A percentile compares a stretch with the other conserved stretches of the same genome.
These are phyloP conservation scores for Ciborinia camelliae DNA, from an alignment of 2,329 filamentous ascomycete genomes.

Conservation along the genomic window DNA sequence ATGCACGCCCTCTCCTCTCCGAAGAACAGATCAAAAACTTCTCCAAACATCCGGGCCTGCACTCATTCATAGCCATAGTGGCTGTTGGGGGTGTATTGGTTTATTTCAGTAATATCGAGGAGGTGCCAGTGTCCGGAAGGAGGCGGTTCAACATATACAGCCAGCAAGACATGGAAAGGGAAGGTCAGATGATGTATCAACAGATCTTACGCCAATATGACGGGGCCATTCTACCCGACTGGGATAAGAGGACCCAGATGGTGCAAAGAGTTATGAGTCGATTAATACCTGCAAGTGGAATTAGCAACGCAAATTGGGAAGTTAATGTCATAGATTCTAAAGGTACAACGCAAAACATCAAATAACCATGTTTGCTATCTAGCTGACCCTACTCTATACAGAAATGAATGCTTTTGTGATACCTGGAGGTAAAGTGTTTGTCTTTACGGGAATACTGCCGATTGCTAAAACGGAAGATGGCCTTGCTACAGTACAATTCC, in stretches of 20 bases:
- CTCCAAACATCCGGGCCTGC: slow-evolving; percentile 38
- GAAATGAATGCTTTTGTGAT: slow-evolving; percentile 72
- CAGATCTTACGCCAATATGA: slow-evolving; percentile 54
- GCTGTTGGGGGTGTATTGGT: slow-evolving; percentile 47
- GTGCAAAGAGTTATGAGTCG: slow-evolving; percentile 64
- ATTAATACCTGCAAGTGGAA: slow-evolving; percentile 64
- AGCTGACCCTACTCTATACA: slow-evolving; percentile 16
- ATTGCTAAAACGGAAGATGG: slow-evolving; percentile 64
- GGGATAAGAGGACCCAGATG: slow-evolving; percentile 52
- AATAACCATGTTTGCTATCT: neutral
- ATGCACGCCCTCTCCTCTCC: slow-evolving; percentile 42
- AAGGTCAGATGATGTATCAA: slow-evolving; percentile 53
- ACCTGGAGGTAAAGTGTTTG: slow-evolving; percentile 76
- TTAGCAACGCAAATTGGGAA: slow-evolving; percentile 62
- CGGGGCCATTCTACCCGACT: slow-evolving; percentile 52
- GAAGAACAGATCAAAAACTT: slow-evolving; percentile 37
- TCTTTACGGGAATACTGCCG: slow-evolving; percentile 69
- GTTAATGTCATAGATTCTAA: slow-evolving; percentile 70
- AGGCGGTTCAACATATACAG: slow-evolving; percentile 69
- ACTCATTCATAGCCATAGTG: slow-evolving; percentile 42
- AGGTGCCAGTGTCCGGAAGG: slow-evolving; percentile 68
- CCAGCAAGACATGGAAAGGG: slow-evolving; percentile 51
- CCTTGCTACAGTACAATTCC: slow-evolving; percentile 52
- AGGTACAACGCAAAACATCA: slow-evolving; percentile 33
- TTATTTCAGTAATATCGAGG: slow-evolving; percentile 67